These are phyloP conservation scores for Fusarium pseudograminearum DNA, from an alignment of 2,329 filamentous ascomycete species.

Conservation along the genomic window DNA sequence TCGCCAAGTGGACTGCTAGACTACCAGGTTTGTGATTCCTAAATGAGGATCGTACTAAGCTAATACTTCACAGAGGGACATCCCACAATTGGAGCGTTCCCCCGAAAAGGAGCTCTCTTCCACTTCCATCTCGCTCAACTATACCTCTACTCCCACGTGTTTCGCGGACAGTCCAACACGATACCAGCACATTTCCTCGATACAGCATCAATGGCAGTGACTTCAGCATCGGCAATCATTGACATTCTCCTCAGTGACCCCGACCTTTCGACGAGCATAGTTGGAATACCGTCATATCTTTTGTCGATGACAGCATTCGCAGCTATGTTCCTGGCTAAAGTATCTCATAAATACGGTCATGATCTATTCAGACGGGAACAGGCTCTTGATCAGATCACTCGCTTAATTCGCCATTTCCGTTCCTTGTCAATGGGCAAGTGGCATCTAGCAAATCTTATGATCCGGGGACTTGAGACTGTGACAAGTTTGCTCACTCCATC, in stretches of 20 bases:
- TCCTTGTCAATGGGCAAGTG: constrained; percentile 57
- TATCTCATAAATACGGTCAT: constrained; percentile 58
- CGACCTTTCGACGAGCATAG: constrained; percentile 55
- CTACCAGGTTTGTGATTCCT: constrained; percentile 45
- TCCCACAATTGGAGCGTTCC: constrained; percentile 54
- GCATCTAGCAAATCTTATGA: constrained; percentile 62
- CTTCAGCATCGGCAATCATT: constrained; percentile 58
- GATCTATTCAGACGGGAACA: constrained; percentile 54
- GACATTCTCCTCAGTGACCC: constrained; percentile 58
- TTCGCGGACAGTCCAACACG: constrained; percentile 53
- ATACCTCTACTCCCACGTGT: constrained; percentile 57
- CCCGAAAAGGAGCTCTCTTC: constrained; percentile 55
- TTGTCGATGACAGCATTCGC: constrained; percentile 66
- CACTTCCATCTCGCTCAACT: constrained; percentile 59
- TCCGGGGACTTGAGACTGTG: constrained; percentile 56
- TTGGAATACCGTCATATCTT: constrained; percentile 63
- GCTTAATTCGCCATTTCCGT: constrained; percentile 56
- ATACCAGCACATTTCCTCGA: constrained; percentile 53
- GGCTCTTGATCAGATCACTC: constrained; percentile 54
- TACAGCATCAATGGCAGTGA: constrained; percentile 49
- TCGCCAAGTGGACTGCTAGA: constrained; percentile 51
- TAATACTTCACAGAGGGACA: constrained; percentile 45
- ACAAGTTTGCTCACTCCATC: constrained; percentile 7
- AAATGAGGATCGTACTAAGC: rapidly evolving
- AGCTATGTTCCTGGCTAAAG: constrained; percentile 63